phyloP scores from a whole-genome alignment of 1,284 basidiomycete genomes.

The Sporisorium scitamineum region DNA sequence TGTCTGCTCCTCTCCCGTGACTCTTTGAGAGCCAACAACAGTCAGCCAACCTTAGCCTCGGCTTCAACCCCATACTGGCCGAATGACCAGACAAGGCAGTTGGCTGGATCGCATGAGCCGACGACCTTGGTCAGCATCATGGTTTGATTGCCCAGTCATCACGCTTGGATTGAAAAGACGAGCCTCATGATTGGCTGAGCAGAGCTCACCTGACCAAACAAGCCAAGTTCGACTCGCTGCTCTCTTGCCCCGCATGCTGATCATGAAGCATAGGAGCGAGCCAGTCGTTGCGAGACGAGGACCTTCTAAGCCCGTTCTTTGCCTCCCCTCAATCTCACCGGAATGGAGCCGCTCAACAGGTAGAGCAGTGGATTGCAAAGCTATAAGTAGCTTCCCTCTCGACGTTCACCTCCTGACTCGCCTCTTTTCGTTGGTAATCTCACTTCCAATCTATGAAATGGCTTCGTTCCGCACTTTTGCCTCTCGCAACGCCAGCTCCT shows the following conservation, averaged over 20 bases:
- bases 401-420: not conserved
- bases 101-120: not conserved
- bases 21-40: too few species aligned
- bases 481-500: not conserved
- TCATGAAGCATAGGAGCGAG: not conserved
- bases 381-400: not conserved
- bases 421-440: not conserved
- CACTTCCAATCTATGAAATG: conserved; percentile 3
- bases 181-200: conserved; percentile 10
- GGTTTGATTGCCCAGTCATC: conserved; percentile 26
- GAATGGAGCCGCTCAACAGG: too few species aligned
- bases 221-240: not conserved
- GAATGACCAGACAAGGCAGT: not conserved
- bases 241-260: not conserved
- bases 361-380: too few species aligned
- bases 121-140: not conserved
- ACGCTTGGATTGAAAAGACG: conserved; percentile 14
- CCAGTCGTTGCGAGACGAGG: not conserved
- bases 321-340: too few species aligned
- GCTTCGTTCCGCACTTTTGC: conserved; percentile 17
- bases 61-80: too few species aligned
- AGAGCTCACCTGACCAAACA: not conserved
- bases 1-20: too few species aligned
- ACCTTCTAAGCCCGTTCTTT: too few species aligned
- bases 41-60: too few species aligned